These are phyloP conservation scores for Claviceps maximensis DNA, from an alignment of 2,329 filamentous ascomycete species.

Conservation along the genomic window DNA sequence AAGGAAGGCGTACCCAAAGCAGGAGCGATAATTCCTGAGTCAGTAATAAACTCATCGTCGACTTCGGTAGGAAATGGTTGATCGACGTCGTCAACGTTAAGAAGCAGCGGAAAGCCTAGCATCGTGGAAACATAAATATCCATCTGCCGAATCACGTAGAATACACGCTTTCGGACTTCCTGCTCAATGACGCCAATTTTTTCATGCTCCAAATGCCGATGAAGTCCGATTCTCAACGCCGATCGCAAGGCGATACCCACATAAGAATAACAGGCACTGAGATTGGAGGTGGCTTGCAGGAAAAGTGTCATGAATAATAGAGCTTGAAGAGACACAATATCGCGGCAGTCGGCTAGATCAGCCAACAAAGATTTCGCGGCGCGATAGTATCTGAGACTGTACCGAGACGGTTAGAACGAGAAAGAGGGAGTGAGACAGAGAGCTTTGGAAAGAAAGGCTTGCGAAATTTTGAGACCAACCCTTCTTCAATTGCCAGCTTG, in stretches of 20 bases:
- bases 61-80: slow-evolving; percentile 51
- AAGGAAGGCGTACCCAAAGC: slow-evolving; percentile 44
- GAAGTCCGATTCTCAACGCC: slow-evolving; percentile 64
- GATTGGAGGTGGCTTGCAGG: slow-evolving; percentile 63
- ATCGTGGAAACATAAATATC: slow-evolving; percentile 57
- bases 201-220: slow-evolving; percentile 55
- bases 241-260: slow-evolving; percentile 66
- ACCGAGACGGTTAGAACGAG: slow-evolving; percentile 1
- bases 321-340: slow-evolving; percentile 60
- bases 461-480: slow-evolving; percentile 25
- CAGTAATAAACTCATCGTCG: slow-evolving; percentile 55
- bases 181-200: slow-evolving; percentile 49
- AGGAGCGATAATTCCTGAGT: slow-evolving; percentile 39
- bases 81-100: slow-evolving; percentile 52
- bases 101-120: slow-evolving; percentile 50
- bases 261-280: slow-evolving; percentile 70
- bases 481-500: slow-evolving; percentile 40
- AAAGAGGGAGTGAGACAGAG: slow-evolving; percentile 9
- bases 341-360: slow-evolving; percentile 56
- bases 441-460: slow-evolving; percentile 7
- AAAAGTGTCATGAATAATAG: slow-evolving; percentile 72
- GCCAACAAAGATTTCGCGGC: slow-evolving; percentile 51
- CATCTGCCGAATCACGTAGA: slow-evolving; percentile 57
- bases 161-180: slow-evolving; percentile 50
- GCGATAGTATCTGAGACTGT: slow-evolving; percentile 62